Conservation (phyloP, 768 basidiomycete genomes). For the Xerocomellus amylosporus region DNA sequence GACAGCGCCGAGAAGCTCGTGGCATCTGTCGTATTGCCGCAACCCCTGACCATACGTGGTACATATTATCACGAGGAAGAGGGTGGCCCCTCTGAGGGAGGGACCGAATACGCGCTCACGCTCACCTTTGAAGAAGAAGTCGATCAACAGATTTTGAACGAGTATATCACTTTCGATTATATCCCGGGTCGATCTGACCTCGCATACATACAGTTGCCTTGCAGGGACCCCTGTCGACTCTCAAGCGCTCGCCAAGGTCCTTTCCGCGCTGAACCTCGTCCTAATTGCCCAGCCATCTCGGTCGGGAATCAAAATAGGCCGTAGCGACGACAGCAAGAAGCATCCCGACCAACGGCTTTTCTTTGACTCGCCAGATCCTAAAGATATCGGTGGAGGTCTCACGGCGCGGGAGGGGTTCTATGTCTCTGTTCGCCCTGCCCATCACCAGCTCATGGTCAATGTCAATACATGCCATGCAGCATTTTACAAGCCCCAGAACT, state of each 20-base stretch:
- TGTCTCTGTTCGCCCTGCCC: constrained; percentile 39
- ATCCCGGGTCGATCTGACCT: constrained; percentile 23
- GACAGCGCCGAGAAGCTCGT: constrained; percentile 44
- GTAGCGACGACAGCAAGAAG: constrained; percentile 37
- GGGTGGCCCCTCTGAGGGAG: constrained; percentile 20
- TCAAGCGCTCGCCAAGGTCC: constrained; percentile 51
- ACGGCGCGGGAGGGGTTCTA: constrained; percentile 53
- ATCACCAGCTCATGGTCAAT: constrained; percentile 50
- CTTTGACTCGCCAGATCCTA: constrained; percentile 27
- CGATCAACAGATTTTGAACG: constrained; percentile 21
- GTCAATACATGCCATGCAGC: constrained; percentile 51
- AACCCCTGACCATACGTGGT: constrained; percentile 41
- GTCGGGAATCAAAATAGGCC: constrained; percentile 44
- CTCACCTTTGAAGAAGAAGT: constrained; percentile 40
- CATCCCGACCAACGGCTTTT: constrained; percentile 42
- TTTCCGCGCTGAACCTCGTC: constrained; percentile 49
- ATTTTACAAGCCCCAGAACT: constrained; percentile 43
- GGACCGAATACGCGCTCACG: constrained; percentile 37
- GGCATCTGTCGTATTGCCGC: constrained; percentile 36
- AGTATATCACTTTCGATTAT: constrained; percentile 15
- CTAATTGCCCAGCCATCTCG: constrained; percentile 41
- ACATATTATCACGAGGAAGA: constrained; percentile 40
- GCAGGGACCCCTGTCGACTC: constrained; percentile 52
- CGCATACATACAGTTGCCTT: constrained; percentile 45
- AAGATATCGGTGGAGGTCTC: constrained; percentile 49